Percentiles rank a stretch among this genome's conserved stretches.
Conservation (phyloP, 192 early-diverging fungal species). For the Mortierella claussenii region DNA sequence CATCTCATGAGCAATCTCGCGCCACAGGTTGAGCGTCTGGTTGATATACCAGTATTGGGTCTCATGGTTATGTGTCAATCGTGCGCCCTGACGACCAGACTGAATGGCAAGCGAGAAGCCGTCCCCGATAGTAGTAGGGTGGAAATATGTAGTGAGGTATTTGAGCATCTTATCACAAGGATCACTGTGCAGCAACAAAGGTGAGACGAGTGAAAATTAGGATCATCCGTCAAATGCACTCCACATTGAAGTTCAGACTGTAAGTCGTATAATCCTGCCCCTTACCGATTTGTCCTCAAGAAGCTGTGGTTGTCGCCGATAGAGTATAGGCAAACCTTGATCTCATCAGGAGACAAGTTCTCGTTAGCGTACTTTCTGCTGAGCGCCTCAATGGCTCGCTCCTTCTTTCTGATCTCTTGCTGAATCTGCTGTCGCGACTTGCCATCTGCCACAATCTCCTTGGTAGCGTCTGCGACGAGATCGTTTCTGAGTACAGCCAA, state of each 20-base stretch:
- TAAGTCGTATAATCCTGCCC: too few species aligned
- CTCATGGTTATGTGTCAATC: conserved; percentile 92
- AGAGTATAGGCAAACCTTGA: conserved; percentile 90
- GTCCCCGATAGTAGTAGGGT: conserved; percentile 68
- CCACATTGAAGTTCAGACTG: too few species aligned
- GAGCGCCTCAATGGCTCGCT: conserved; percentile 89
- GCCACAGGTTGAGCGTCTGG: conserved; percentile 95
- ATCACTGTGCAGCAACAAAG: conserved; percentile 65
- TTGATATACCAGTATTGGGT: conserved; percentile 85
- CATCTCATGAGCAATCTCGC: conserved; percentile 97
- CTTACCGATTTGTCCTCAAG: conserved; percentile 80
- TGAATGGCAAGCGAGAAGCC: conserved; percentile 84
- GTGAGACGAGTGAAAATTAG: too few species aligned
- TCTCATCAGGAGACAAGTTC: conserved; percentile 70
- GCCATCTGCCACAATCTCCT: conserved; percentile 75
- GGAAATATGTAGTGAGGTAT: conserved; percentile 80
- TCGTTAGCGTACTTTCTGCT: conserved; percentile 77
- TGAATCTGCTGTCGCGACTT: conserved; percentile 77
- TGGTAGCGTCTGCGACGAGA: conserved; percentile 76
- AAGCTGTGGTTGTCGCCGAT: conserved; percentile 99
- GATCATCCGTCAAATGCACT: too few species aligned
- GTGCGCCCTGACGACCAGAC: conserved; percentile 82
- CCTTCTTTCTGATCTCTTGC: conserved; percentile 89
- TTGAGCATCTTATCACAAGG: conserved; percentile 93
- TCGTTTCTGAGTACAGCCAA: conserved; percentile 83